Conservation (phyloP, 257 asterid genomes). For the Linaria vulgaris region DNA sequence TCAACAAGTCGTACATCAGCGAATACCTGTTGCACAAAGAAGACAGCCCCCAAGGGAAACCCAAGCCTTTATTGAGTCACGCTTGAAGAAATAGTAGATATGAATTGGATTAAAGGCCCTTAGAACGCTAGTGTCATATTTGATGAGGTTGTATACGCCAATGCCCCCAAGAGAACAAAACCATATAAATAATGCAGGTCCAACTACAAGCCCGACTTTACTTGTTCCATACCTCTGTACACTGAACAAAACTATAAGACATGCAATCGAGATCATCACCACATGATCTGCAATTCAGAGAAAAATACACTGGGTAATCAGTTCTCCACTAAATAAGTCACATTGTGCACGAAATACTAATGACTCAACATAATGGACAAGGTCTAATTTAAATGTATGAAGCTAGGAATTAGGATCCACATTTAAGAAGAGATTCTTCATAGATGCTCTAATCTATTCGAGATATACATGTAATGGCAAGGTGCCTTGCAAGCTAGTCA, state of each 20-base stretch:
- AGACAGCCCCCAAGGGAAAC: conserved; percentile 94
- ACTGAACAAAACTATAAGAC: conserved; percentile 84
- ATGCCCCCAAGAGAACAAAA: conserved; percentile 91
- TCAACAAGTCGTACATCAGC: conserved; percentile 19
- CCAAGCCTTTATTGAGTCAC: conserved; percentile 88
- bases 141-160: conserved; percentile 89
- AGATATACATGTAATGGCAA: background rate
- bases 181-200: conserved; percentile 97
- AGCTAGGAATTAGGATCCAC: conserved; percentile 18
- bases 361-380: conserved; percentile 13
- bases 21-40: conserved; percentile 90
- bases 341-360: conserved; percentile 1
- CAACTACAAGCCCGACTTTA: conserved; percentile 94
- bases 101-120: conserved; percentile 90
- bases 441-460: conserved; percentile 7
- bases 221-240: conserved; percentile 96
- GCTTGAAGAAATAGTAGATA: conserved; percentile 78
- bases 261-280: conserved; percentile 84
- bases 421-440: conserved; percentile 14
- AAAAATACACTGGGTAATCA: conserved; percentile 32
- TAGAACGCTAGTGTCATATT: conserved; percentile 72
- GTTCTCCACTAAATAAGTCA: conserved; percentile 18
- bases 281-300: conserved; percentile 79
- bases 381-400: conserved; percentile 21
- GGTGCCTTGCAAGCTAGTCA: conserved; percentile 13